phyloP scores from a whole-genome alignment of 495 filamentous ascomycete genomes.

The Sphaerosporella brunnea region DNA sequence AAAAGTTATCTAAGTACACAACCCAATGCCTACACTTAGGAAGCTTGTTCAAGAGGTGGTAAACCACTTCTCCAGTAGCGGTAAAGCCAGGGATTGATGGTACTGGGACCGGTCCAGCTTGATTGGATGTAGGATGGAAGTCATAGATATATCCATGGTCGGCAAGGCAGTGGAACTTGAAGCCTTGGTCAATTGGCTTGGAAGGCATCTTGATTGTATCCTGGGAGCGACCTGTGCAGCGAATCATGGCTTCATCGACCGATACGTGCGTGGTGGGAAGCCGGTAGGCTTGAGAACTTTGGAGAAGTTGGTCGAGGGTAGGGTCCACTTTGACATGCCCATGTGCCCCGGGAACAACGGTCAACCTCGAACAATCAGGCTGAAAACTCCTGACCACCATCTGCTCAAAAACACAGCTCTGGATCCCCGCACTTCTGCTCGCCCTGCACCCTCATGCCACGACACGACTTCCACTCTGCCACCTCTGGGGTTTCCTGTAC shows the following conservation, averaged over 20 bases:
- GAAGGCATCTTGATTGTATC: conserved; percentile 9
- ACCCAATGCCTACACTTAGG: background rate
- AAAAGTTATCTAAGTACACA: conserved; percentile 10
- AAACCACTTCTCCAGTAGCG: conserved; percentile 2
- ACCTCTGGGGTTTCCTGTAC: no score
- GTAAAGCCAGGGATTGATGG: background rate
- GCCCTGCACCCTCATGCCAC: no score
- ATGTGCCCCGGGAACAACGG: no score
- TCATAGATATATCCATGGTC: conserved; percentile 8
- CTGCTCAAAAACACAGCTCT: no score
- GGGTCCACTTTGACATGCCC: no score
- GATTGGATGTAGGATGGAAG: conserved; percentile 6
- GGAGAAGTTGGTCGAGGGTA: no score
- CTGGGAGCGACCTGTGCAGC: conserved; percentile 5
- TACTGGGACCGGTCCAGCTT: conserved; percentile 2
- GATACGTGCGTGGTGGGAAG: no score
- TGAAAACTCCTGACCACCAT: no score
- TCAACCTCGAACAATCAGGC: no score
- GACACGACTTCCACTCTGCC: no score
- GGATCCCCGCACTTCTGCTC: no score
- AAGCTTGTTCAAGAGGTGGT: background rate
- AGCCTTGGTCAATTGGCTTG: conserved; percentile 8
- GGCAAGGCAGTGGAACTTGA: conserved; percentile 9
- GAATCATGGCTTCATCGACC: conserved; percentile 9
- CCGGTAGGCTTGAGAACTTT: no score